Evolutionary conservation across 106 monocot species (phyloP), one percentile per base, ranked within the genome.

Genomic region (Platanthera guangdongensis): DNA sequence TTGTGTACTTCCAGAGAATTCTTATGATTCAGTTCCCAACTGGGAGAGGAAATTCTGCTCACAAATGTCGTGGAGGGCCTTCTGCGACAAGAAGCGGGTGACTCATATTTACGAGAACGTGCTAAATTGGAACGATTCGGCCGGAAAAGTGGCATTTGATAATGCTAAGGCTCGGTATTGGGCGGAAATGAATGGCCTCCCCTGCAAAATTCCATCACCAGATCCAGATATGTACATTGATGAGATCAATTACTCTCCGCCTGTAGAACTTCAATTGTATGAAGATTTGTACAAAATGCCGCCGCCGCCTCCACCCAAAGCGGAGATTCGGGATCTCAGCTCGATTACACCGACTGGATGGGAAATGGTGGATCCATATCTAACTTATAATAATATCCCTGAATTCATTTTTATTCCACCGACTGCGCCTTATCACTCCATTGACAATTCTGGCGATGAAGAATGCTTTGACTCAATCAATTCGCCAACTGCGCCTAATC

Each of bases 61-160:
- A 21, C 50, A 25, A 39, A 75, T 87, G 46, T 50, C 80, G 51
- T 90, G 84, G 84, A 75, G 73, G 19, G 75, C 75, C 15, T 46
- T 90, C 8, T 82, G 78, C 22, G 82, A 87, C 25, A 78, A 75
- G 57, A 75, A 87, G 76, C 65, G 50, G n/a, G 59, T 73, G 50
- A 73, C 64, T 16, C 8, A 39, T 51, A 14, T 74, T 21, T 81
- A 77, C 81, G 73, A 78, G 25, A 87, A 76, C 25, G 72, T 90
- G 25, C 64, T 78, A 19, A 46, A 87, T 18, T 90, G 90, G 90
- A 78, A 90, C 45, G 90, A 90, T 52, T 83, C 83, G n/a, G 90
- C 68, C 16, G 87, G 64, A 50, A 48, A 74, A 74, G 90, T 85
- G 69, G 85, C 87, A 51, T 87, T 90, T 65, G 68, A 79, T 8